Percentiles rank a stretch among this genome's conserved stretches.
Evolutionary conservation across 305 asterid genomes (phyloP).

Genomic region (Stenogyne calaminthoides): DNA sequence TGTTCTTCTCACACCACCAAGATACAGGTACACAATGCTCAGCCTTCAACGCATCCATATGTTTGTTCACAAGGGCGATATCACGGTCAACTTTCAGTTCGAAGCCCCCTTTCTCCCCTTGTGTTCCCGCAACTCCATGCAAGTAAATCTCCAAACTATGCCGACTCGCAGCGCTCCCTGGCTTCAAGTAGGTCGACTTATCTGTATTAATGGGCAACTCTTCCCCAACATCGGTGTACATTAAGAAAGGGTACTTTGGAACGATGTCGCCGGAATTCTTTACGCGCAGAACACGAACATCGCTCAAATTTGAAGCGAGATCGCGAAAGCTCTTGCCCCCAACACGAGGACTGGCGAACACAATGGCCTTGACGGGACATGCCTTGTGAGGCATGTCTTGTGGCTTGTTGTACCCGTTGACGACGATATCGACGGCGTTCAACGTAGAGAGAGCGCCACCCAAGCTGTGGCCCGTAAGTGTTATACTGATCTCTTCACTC

Average conservation of each 20-base stretch:
- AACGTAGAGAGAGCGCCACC: slow-evolving; percentile 71
- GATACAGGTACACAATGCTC: slow-evolving; percentile 44
- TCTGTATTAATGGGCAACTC: slow-evolving; percentile 48
- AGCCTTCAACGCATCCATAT: slow-evolving; percentile 43
- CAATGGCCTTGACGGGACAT: slow-evolving; percentile 59
- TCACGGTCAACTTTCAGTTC: slow-evolving; percentile 45
- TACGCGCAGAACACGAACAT: slow-evolving; percentile 47
- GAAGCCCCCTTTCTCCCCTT: slow-evolving; percentile 54
- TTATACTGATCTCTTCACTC: slow-evolving; percentile 64
- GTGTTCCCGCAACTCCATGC: slow-evolving; percentile 62
- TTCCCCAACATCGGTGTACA: slow-evolving; percentile 52
- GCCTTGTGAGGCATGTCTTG: slow-evolving; percentile 33
- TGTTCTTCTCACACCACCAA: slow-evolving; percentile 73
- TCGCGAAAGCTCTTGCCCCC: slow-evolving; percentile 46
- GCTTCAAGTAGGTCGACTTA: slow-evolving; percentile 53
- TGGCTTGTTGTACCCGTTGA: slow-evolving; percentile 53
- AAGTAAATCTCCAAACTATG: slow-evolving; percentile 64
- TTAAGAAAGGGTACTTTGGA: slow-evolving; percentile 45
- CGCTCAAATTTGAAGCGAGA: slow-evolving; percentile 6
- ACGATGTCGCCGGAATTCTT: slow-evolving; percentile 53
- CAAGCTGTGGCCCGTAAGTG: slow-evolving; percentile 76
- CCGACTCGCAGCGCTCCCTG: slow-evolving; percentile 36
- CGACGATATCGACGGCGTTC: slow-evolving; percentile 61
- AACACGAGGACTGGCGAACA: slow-evolving; percentile 60
- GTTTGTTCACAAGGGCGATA: slow-evolving; percentile 57